Conservation (phyloP, 2,329 filamentous ascomycete genomes). For the Tolypocladium pustulatum region DNA sequence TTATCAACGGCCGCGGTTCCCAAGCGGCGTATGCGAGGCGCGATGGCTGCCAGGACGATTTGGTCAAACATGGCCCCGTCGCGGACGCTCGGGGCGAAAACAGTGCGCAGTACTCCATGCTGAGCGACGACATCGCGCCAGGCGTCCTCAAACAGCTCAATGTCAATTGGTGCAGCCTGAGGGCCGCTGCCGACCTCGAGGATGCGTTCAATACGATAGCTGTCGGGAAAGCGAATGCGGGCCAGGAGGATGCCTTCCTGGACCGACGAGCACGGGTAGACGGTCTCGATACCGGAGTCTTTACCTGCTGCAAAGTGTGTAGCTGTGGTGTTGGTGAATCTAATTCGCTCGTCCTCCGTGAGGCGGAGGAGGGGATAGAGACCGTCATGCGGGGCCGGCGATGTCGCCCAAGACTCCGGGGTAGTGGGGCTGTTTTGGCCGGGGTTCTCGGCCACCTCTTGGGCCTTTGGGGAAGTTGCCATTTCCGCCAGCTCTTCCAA, state of each 20-base stretch:
- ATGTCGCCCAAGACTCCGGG: neutral
- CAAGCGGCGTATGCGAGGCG: neutral
- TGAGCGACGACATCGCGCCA: slow-evolving; percentile 22
- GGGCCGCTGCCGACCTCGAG: slow-evolving; percentile 16
- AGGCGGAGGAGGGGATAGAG: neutral
- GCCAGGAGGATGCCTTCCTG: slow-evolving; percentile 39
- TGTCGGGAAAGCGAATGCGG: slow-evolving; percentile 27
- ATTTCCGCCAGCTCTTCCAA: neutral
- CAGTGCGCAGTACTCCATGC: neutral
- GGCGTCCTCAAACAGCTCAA: slow-evolving; percentile 19
- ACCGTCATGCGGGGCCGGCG: neutral
- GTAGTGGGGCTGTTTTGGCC: neutral
- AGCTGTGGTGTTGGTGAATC: neutral
- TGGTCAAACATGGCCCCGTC: slow-evolving; percentile 10
- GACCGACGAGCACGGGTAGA: slow-evolving; percentile 37
- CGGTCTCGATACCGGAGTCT: slow-evolving; percentile 24
- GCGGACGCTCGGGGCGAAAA: neutral
- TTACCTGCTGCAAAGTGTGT: neutral
- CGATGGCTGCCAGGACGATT: neutral
- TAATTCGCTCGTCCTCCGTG: neutral
- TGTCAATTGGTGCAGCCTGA: slow-evolving; percentile 6
- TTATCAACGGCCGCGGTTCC: neutral
- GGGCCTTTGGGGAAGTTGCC: neutral
- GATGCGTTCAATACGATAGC: slow-evolving; percentile 35
- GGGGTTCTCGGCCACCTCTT: neutral